These are phyloP conservation scores for Ambrosiella xylebori DNA, from an alignment of 2,329 filamentous ascomycete species.

Conservation along the genomic window DNA sequence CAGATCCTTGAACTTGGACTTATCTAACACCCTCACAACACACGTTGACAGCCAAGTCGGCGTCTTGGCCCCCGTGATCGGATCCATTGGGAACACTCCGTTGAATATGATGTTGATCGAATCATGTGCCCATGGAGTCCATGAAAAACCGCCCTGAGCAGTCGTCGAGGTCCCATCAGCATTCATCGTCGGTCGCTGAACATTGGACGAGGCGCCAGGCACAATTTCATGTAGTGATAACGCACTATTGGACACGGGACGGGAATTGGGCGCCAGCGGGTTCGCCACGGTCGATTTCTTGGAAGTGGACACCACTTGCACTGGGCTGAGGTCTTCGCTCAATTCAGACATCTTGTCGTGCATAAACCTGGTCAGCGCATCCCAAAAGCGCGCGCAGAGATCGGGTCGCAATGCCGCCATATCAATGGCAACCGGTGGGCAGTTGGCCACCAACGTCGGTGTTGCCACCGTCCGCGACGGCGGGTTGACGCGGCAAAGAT, in stretches of 20 bases:
- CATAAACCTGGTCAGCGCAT: slow-evolving; percentile 31
- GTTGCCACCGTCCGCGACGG: background rate
- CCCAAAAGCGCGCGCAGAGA: slow-evolving; percentile 33
- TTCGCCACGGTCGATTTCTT: slow-evolving; percentile 28
- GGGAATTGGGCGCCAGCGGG: slow-evolving; percentile 21
- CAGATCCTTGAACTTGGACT: slow-evolving; percentile 37
- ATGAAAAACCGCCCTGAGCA: background rate
- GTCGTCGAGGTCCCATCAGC: background rate
- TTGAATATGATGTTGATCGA: slow-evolving; percentile 41
- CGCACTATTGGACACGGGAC: slow-evolving; percentile 20
- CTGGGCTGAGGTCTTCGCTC: slow-evolving; percentile 24
- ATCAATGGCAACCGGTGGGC: slow-evolving; percentile 19
- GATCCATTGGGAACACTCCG: slow-evolving; percentile 21
- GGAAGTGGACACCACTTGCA: slow-evolving; percentile 22
- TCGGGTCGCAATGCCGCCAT: slow-evolving; percentile 28
- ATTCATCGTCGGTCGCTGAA: background rate
- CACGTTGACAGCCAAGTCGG: slow-evolving; percentile 32
- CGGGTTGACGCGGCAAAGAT: slow-evolving; percentile 42
- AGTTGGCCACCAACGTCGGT: slow-evolving; percentile 1
- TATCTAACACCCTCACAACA: slow-evolving; percentile 35
- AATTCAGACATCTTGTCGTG: slow-evolving; percentile 17
- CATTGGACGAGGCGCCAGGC: slow-evolving; percentile 15
- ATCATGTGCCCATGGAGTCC: slow-evolving; percentile 38
- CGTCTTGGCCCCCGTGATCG: slow-evolving; percentile 3
- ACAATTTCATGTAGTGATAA: slow-evolving; percentile 32